Percentiles rank a stretch among this genome's conserved stretches.
Evolutionary conservation across 2,329 filamentous ascomycete genomes (phyloP).

Genomic region (Leptodontidium sp.): DNA sequence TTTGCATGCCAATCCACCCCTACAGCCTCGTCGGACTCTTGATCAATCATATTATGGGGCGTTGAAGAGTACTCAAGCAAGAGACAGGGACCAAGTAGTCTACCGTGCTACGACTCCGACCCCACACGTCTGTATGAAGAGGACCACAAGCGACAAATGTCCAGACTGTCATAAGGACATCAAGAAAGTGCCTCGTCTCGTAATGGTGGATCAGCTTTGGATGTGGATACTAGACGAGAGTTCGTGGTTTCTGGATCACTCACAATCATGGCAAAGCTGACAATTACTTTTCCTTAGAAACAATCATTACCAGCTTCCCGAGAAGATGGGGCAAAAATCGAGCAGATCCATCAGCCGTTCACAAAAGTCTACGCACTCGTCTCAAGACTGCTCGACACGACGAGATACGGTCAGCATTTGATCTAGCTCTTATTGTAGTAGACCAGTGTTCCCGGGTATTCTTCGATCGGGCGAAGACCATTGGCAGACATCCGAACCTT

Average conservation of each 20-base stretch:
- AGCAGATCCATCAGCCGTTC: conserved; percentile 51
- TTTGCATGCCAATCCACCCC: not conserved
- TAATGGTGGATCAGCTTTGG: conserved; percentile 49
- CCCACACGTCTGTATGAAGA: not conserved
- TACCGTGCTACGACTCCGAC: not conserved
- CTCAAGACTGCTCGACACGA: conserved; percentile 40
- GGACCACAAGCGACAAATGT: not conserved
- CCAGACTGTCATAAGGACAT: not conserved
- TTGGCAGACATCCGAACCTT: too few relatives aligned
- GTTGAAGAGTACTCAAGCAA: not conserved
- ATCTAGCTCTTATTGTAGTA: conserved; percentile 50
- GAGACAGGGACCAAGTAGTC: not conserved
- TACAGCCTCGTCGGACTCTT: not conserved
- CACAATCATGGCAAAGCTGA: not conserved
- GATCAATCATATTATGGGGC: not conserved
- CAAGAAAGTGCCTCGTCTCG: conserved; percentile 41
- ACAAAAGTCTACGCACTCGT: conserved; percentile 49
- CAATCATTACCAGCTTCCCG: conserved; percentile 45
- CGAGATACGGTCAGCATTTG: conserved; percentile 48
- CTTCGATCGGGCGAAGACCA: conserved; percentile 43
- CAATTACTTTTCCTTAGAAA: conserved; percentile 25
- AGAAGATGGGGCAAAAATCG: conserved; percentile 53
- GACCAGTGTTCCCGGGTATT: conserved; percentile 50
- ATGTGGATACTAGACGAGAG: conserved; percentile 26
- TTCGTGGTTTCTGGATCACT: not conserved